phyloP scores from a whole-genome alignment of 1,284 basidiomycete genomes.

The Volvariella volvacea region DNA sequence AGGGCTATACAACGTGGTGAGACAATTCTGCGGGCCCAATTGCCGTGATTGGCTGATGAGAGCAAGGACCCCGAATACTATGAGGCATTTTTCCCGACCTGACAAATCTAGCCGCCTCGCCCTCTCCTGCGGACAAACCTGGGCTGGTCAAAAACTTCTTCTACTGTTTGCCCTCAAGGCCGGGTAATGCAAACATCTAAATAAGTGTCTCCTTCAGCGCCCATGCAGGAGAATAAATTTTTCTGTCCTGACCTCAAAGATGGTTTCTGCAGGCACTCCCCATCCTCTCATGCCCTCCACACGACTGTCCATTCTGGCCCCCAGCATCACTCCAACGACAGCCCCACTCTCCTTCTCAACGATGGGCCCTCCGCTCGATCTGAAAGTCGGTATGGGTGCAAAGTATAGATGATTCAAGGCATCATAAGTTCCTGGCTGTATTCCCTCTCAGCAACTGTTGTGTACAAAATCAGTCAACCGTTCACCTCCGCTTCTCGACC shows the following conservation, averaged over 20 bases:
- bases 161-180: conserved; percentile 24
- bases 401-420: conserved; percentile 55
- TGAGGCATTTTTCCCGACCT: conserved; percentile 20
- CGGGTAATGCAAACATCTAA: conserved; percentile 46
- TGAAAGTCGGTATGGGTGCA: conserved; percentile 51
- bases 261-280: conserved; percentile 63
- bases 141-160: neutral
- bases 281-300: conserved; percentile 57
- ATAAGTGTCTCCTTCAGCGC: neutral
- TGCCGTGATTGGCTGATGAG: conserved; percentile 34
- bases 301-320: conserved; percentile 51
- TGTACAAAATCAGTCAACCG: conserved; percentile 10
- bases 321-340: conserved; percentile 65
- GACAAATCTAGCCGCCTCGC: neutral
- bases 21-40: conserved; percentile 33
- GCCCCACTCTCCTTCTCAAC: conserved; percentile 58
- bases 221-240: conserved; percentile 1
- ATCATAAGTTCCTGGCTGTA: conserved; percentile 66
- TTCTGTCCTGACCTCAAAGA: conserved; percentile 48
- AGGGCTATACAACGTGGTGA: conserved; percentile 22
- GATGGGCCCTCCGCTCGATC: conserved; percentile 69
- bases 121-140: conserved; percentile 8
- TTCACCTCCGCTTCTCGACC: conserved; percentile 49
- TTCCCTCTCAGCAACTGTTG: neutral
- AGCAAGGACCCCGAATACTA: conserved; percentile 21